Evolutionary conservation across 2,329 filamentous ascomycete species (phyloP).

Genomic region (Alternaria triticimaculans): DNA sequence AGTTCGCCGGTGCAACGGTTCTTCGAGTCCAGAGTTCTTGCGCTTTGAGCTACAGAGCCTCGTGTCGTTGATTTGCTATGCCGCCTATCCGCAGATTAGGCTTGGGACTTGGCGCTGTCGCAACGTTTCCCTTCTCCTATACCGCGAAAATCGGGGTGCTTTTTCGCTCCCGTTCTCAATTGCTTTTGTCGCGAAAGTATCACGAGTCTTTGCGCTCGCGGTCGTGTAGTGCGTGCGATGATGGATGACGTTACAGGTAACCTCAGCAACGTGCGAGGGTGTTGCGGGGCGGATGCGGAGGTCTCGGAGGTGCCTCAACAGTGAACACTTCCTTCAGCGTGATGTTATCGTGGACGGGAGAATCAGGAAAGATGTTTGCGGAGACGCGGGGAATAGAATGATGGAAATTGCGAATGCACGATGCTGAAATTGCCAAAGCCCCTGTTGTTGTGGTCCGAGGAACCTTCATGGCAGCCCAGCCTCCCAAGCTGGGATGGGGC

Average conservation of each 20-base stretch:
- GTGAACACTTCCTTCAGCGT: neutral
- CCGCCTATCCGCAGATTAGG: constrained; percentile 14
- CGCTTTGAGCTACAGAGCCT: neutral
- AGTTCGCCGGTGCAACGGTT: neutral
- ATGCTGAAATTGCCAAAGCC: constrained; percentile 4
- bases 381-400: neutral
- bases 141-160: neutral
- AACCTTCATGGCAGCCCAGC: constrained; percentile 1
- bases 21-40: neutral
- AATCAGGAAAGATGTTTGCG: neutral
- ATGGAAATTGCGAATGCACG: constrained; percentile 1
- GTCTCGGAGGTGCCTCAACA: constrained; percentile 16
- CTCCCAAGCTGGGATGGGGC: constrained; percentile 4
- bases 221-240: constrained; percentile 5
- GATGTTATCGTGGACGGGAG: neutral
- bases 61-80: constrained; percentile 4
- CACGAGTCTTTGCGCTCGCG: neutral
- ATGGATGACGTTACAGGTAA: constrained; percentile 24
- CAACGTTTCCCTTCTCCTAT: constrained; percentile 4
- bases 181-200: neutral
- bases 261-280: constrained; percentile 12
- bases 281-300: constrained; percentile 20
- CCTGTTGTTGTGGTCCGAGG: constrained; percentile 16
- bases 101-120: constrained; percentile 19
- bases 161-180: neutral